Percentiles rank a stretch among this genome's conserved stretches.
These are phyloP conservation scores for Ambrosiella beaveri DNA, from an alignment of 2,329 filamentous ascomycete species.

Conservation along the genomic window DNA sequence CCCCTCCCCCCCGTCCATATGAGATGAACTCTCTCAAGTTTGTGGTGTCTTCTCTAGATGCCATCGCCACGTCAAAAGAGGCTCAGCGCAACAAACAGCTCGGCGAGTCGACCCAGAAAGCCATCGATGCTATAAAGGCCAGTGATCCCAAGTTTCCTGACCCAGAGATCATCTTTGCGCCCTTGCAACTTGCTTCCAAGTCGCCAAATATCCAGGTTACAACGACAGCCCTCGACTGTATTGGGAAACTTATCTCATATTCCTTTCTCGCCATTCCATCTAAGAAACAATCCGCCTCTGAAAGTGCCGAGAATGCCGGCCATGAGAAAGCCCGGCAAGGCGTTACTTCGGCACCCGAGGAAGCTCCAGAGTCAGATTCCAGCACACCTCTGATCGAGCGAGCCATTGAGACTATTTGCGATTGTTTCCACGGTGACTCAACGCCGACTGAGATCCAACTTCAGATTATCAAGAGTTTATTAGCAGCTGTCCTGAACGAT, in stretches of 20 bases:
- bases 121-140: slow-evolving; percentile 71
- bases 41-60: slow-evolving; percentile 81
- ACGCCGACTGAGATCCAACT: slow-evolving; percentile 85
- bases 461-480: slow-evolving; percentile 91
- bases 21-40: slow-evolving; percentile 84
- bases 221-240: slow-evolving; percentile 86
- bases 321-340: too few relatives aligned
- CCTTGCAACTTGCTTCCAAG: slow-evolving; percentile 76
- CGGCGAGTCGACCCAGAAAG: slow-evolving; percentile 62
- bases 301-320: neutral
- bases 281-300: neutral
- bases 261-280: slow-evolving; percentile 70
- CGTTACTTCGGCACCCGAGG: slow-evolving; percentile 20
- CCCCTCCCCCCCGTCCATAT: slow-evolving; percentile 3
- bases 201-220: slow-evolving; percentile 71
- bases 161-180: slow-evolving; percentile 81
- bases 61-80: slow-evolving; percentile 81
- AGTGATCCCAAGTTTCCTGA: slow-evolving; percentile 67
- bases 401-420: slow-evolving; percentile 97
- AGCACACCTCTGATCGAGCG: slow-evolving; percentile 62
- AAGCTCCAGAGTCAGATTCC: slow-evolving; percentile 11
- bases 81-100: slow-evolving; percentile 74
- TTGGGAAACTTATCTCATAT: slow-evolving; percentile 96
- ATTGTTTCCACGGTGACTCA: slow-evolving; percentile 94
- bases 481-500: slow-evolving; percentile 91